Base-by-base conservation (phyloP, 2,329 filamentous ascomycete genomes). In the Fusarium virguliforme region DNA sequence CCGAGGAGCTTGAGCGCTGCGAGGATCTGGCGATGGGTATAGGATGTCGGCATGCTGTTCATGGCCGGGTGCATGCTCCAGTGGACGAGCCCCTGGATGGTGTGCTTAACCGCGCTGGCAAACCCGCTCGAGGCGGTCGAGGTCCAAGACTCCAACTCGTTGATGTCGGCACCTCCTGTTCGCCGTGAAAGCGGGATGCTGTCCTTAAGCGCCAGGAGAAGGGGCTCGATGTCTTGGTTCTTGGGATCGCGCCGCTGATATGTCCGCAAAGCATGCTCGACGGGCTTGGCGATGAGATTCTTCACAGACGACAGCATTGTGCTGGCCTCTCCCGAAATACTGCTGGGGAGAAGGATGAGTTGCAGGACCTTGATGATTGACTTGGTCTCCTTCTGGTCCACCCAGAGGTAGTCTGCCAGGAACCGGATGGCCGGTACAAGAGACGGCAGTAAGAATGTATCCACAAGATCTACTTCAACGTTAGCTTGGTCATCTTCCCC, bases 401-500 rank as follows among this genome's bases (percentile, higher is more conserved):
- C 86, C 85, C 91, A 91, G 4, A 94, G 88, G 72, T 92, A 89
- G 60, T 90, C 88, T 1, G 90, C 86, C 65, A 96, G 85, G 83
- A 92, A 95, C 3, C 87, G 85, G 13, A 95, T 87, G 0, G 91
- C 92, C 6, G 91, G 89, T 2, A 95, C 89, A 0, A 96, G 85
- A 0, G 92, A 92, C 0, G 94, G 93, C n/a, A 95, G 82, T 2
- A 96, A 82, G 70, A 95, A 95, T 0, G 93, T 92, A 71, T 95
- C 92, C 4, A 94, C 89, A 10, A 96, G 85, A 75, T 94, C 90
- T 92, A 3, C 4, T 61, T 48, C 63, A 28, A 12, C 18, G 61
- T 78, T 60, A 78, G 73, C 37, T 50, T 2, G n/a, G 26, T 6
- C 12, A 8, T 2, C 2, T 1, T 13, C 1, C 4, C 10, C 1